These are phyloP conservation scores for Carex sylvatica DNA, from an alignment of 202 grass and related monocot species.

Conservation along the genomic window DNA sequence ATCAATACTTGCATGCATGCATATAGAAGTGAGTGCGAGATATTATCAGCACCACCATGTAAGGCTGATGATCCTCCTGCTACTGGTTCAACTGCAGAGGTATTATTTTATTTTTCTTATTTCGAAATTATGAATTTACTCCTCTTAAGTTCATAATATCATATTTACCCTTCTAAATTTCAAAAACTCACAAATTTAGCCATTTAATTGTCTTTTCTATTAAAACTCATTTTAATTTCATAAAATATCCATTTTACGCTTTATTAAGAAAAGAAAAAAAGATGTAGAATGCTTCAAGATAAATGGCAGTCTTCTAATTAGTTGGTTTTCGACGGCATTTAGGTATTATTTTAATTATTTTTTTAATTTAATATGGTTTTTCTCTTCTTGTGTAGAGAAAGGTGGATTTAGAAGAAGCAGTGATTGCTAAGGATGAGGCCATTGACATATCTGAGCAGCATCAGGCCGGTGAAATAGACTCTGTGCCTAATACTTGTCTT, in stretches of 20 bases:
- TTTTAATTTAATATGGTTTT: neutral
- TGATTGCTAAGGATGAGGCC: neutral
- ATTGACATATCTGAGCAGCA: neutral
- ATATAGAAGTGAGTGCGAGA: conserved; percentile 1
- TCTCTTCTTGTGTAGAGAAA: neutral
- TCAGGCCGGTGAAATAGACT: neutral
- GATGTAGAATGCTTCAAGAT: too few relatives aligned
- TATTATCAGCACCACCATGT: neutral
- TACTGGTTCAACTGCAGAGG: conserved; percentile 21
- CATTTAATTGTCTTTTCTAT: too few relatives aligned
- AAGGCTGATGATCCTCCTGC: neutral
- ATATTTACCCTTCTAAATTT: too few relatives aligned
- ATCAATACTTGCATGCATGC: neutral
- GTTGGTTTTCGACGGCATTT: too few relatives aligned
- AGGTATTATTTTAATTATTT: neutral
- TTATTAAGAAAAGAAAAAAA: too few relatives aligned
- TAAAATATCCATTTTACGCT: too few relatives aligned
- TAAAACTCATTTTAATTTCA: too few relatives aligned
- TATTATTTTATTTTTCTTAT: neutral
- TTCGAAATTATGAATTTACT: too few relatives aligned
- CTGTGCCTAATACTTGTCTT: conserved; percentile 21
- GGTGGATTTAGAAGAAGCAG: neutral
- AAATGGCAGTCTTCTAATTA: too few relatives aligned
- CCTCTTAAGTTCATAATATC: too few relatives aligned
- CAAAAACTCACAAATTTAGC: too few relatives aligned